These are phyloP conservation scores for Diplosphaera chodatii DNA, from an alignment of 139 green algal genomes.

Conservation along the genomic window DNA sequence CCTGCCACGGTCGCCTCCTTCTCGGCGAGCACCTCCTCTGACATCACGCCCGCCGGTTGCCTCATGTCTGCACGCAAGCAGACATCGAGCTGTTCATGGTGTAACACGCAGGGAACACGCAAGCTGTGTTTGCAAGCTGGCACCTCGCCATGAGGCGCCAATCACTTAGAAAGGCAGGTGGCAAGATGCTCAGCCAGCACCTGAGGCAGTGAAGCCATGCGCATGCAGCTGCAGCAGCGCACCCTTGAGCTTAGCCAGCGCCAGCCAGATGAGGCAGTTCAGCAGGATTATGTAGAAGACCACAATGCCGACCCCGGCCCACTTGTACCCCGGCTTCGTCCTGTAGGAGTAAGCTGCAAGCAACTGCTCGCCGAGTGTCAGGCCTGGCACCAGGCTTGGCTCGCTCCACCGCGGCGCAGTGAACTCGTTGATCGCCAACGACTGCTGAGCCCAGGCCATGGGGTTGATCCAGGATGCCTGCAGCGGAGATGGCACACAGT, in stretches of 20 bases:
- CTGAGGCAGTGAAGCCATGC: too few relatives aligned
- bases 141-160: too few relatives aligned
- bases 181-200: too few relatives aligned
- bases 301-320: slow-evolving; percentile 9
- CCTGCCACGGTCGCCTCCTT: background rate
- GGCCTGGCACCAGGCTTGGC: background rate
- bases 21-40: slow-evolving; percentile 16
- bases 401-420: slow-evolving; percentile 14
- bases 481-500: too few relatives aligned
- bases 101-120: too few relatives aligned
- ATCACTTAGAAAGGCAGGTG: too few relatives aligned
- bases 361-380: slow-evolving; percentile 1
- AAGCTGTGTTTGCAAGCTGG: too few relatives aligned
- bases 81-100: too few relatives aligned
- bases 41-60: slow-evolving; percentile 5
- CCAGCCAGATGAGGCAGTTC: slow-evolving; percentile 9
- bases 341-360: background rate
- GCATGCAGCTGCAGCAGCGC: too few relatives aligned
- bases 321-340: background rate
- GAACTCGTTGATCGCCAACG: slow-evolving; percentile 22
- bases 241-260: background rate
- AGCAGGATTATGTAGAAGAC: slow-evolving; percentile 8
- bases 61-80: background rate
- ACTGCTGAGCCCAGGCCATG: slow-evolving; percentile 9
- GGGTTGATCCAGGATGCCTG: slow-evolving; percentile 13